These are phyloP conservation scores for Pichia membranifaciens DNA, from an alignment of 805 yeast species.

Conservation along the genomic window DNA sequence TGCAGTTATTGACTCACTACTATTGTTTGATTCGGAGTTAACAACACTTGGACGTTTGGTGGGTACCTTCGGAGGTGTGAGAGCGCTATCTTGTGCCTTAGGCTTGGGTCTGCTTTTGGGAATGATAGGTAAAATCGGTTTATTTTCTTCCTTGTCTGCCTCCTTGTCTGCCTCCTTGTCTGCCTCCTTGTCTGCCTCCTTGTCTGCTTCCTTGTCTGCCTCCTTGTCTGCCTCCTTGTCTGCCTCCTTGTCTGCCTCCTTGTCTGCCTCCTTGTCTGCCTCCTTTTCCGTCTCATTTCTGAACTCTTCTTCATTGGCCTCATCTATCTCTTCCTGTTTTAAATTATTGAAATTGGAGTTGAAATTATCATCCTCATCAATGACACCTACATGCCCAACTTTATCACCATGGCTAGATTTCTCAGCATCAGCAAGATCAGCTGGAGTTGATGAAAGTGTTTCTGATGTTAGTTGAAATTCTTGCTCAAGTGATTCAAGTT, in stretches of 20 bases:
- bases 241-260: neutral
- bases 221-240: too few relatives aligned
- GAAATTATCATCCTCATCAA: too few relatives aligned
- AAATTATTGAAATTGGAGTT: neutral
- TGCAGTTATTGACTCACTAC: too few relatives aligned
- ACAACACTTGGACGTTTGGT: neutral
- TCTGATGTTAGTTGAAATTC: neutral
- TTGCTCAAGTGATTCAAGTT: slow-evolving; percentile 2
- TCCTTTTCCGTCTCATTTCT: too few relatives aligned
- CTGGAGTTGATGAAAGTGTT: neutral
- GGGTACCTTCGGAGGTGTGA: neutral
- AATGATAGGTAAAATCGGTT: slow-evolving; percentile 1
- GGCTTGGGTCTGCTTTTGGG: slow-evolving; percentile 14
- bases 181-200: neutral
- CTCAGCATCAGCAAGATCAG: neutral
- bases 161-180: neutral
- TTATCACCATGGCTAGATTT: neutral
- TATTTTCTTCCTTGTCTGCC: too few relatives aligned
- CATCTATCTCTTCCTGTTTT: neutral
- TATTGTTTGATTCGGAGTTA: too few relatives aligned
- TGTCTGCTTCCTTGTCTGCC: too few relatives aligned
- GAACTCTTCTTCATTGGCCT: neutral
- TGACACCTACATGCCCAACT: too few relatives aligned
- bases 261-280: neutral
- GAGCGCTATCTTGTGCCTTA: neutral